phyloP scores from a whole-genome alignment of 768 basidiomycete genomes.

The Tylopilus plumbeoviolaceoides region DNA sequence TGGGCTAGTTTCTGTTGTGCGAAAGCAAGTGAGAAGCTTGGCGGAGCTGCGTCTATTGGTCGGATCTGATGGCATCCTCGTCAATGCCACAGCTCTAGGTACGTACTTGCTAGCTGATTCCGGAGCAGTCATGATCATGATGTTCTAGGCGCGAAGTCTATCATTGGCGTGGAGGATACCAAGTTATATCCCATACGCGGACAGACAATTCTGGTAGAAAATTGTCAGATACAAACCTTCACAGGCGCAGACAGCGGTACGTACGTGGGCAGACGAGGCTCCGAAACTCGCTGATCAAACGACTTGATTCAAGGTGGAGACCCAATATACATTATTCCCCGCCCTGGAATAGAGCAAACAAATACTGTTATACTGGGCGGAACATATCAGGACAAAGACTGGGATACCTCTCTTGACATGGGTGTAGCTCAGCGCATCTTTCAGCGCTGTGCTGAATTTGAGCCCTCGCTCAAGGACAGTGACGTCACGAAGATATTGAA shows the following conservation, averaged over 20 bases:
- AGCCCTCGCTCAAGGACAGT: constrained; percentile 31
- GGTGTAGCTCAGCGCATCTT: constrained; percentile 43
- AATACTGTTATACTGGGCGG: constrained; percentile 55
- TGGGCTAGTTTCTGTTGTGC: constrained; percentile 37
- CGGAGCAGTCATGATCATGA: background rate
- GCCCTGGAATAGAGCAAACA: constrained; percentile 40
- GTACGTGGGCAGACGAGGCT: background rate
- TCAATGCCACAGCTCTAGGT: constrained; percentile 59
- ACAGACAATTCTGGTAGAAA: constrained; percentile 74
- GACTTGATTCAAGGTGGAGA: constrained; percentile 20
- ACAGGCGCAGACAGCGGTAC: constrained; percentile 24
- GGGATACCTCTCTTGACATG: constrained; percentile 48
- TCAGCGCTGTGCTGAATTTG: constrained; percentile 38
- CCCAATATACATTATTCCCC: constrained; percentile 59
- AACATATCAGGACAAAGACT: constrained; percentile 45
- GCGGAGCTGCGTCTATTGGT: constrained; percentile 43
- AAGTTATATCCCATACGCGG: constrained; percentile 75
- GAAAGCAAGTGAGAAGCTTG: constrained; percentile 38
- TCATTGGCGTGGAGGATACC: constrained; percentile 80
- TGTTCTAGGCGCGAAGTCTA: constrained; percentile 53
- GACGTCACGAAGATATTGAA: constrained; percentile 40
- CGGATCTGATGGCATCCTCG: constrained; percentile 37
- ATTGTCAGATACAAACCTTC: constrained; percentile 52
- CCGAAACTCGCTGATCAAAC: background rate
- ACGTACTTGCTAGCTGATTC: background rate